phyloP scores from a whole-genome alignment of 2,329 filamentous ascomycete species.

The Monosporascus sp. region DNA sequence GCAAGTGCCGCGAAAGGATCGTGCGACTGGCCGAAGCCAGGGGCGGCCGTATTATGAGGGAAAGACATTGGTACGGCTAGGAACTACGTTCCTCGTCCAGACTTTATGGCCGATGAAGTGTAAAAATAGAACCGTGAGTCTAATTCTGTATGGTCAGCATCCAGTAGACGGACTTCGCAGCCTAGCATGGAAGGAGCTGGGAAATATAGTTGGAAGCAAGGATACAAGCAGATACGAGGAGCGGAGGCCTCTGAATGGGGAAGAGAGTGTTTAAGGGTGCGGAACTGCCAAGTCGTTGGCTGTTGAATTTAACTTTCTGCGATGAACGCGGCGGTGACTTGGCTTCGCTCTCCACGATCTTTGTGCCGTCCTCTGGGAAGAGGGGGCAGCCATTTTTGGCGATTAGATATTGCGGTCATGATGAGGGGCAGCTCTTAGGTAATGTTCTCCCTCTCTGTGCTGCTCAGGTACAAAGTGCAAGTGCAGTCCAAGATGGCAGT shows the following conservation, averaged over 20 bases:
- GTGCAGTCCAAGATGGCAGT: too few relatives aligned
- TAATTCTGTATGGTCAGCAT: not conserved
- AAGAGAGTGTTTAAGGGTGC: too few relatives aligned
- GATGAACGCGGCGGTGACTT: too few relatives aligned
- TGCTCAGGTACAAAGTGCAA: too few relatives aligned
- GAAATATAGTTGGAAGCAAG: not conserved
- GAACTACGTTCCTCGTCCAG: not conserved
- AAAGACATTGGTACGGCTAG: constrained; percentile 11
- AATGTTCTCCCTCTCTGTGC: too few relatives aligned
- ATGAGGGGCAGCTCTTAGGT: too few relatives aligned
- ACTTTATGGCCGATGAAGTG: not conserved
- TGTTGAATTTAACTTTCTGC: too few relatives aligned
- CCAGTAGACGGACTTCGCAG: not conserved
- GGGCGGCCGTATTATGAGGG: constrained; percentile 61
- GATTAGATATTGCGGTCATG: too few relatives aligned
- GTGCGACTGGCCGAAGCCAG: constrained; percentile 75
- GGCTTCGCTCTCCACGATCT: not conserved
- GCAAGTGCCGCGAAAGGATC: constrained; percentile 65
- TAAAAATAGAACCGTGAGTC: not conserved
- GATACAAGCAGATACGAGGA: not conserved
- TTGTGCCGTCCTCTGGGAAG: not conserved
- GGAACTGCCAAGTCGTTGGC: too few relatives aligned
- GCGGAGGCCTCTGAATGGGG: not conserved
- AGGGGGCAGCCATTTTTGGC: not conserved
- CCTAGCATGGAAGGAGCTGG: not conserved